Evolutionary conservation across 1,284 basidiomycete species (phyloP), one percentile per base, ranked within the genome.

Genomic region (Leccinum variabile): DNA sequence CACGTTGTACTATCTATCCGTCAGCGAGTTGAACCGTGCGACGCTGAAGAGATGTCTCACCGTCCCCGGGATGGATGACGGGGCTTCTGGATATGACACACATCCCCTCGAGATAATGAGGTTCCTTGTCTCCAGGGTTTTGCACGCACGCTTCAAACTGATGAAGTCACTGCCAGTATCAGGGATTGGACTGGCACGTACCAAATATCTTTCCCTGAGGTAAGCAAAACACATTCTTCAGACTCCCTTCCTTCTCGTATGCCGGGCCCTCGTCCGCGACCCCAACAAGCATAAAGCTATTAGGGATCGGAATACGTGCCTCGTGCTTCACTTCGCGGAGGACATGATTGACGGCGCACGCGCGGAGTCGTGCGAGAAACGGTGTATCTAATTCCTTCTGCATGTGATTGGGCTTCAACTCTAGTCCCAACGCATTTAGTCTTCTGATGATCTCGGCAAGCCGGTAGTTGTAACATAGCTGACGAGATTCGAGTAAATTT

Each of bases 241-340:
- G 68, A 1, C 84, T 22, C 18, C 18, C 86, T 11, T 74, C 77
- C 11, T 69, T 68, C 60, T 76, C 75, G 65, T 91, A 89, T 1
- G 83, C 81, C 3, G 84, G 82, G 2, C 89, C 89, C 75, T 92
- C 91, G 69, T 92, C 91, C 6, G 89, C 88, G n/a, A 92, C 81
- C 3, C 91, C 91, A 18, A 92, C 88, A 3, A 92, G 79, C 22
- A 86, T 78, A 65, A 84, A 84, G 61, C 86, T 86, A 1, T 86
- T 77, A 0, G 84, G 84, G n/a, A 93, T 82, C 2, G 81, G 83
- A 41, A 93, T 89, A 25, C 89, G 80, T 0, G 90, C 91, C 41
- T 80, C 78, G 66, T 91, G 85, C 69, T 92, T 92, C 70, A 93
- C 84, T 56, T 84, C 84, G 13, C 89, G 79, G 18, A 93, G 76